Evolutionary conservation across 2,329 filamentous ascomycete genomes (phyloP), one percentile per base, ranked within the genome.

Genomic region (Aspergillus fructus): DNA sequence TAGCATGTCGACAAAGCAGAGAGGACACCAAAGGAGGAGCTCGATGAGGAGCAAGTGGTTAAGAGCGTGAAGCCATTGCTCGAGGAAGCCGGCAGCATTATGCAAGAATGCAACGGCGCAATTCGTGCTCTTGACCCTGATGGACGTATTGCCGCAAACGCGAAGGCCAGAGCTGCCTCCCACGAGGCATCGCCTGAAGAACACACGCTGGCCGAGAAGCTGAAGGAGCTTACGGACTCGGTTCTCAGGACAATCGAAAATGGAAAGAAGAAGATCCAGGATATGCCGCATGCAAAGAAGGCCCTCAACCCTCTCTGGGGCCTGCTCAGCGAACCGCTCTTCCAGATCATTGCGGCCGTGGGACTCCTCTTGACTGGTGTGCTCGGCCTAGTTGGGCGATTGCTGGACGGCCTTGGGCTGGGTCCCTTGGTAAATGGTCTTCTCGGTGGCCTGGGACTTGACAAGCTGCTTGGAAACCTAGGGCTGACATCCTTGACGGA

Each of bases 261-360:
- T 62, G 89, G 90, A 24, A 94, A 93, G 85, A 90, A 89, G 79
- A 90, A 90, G 80, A 89, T 96, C 60, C 86, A 89, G 69, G 89
- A 90, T 70, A 94, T 96, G 90, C 92, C 93, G 5, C 89, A 96
- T 65, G 93, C 91, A 43, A 96, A 96, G 88, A 93, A 96, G 83
- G 88, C 93, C 80, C 83, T 96, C 59, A 96, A 93, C 78, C 92
- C 93, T 11, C 85, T 97, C 30, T 96, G 92, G 91, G 86, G 81
- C 30, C 80, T 96, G 49, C 68, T 76, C 7, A 70, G 68, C 37
- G 91, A 96, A 81, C 93, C 93, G 11, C 80, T 96, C 21, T 91
- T 92, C 83, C 93, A 97, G 82, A 96, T 96, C 71, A 83, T 96
- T 49, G 91, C 92, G 8, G 92, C 90, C 11, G 92, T 96, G 46